Evolutionary conservation across 208 protist species (phyloP).

Genomic region (Trypanosoma platydactyli): DNA sequence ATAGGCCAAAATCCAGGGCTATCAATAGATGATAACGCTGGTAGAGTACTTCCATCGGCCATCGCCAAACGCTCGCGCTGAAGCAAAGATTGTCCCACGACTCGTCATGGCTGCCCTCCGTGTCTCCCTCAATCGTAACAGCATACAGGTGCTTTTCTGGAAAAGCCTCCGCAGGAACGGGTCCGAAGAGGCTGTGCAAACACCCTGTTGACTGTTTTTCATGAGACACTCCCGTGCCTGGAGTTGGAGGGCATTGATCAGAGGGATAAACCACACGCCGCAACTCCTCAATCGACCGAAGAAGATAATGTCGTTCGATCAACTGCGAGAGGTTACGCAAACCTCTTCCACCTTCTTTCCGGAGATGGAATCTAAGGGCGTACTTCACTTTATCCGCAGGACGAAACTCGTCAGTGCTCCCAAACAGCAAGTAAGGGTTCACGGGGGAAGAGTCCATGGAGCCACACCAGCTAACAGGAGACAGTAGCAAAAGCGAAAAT

Average conservation of each 20-base stretch:
- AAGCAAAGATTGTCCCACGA: slow-evolving; percentile 65
- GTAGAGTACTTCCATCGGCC: slow-evolving; percentile 81
- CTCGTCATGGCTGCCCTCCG: slow-evolving; percentile 45
- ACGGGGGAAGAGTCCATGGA: slow-evolving; percentile 74
- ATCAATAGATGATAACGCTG: slow-evolving; percentile 80
- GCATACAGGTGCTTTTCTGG: slow-evolving; percentile 18
- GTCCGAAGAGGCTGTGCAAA: slow-evolving; percentile 2
- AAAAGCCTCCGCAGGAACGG: slow-evolving; percentile 20
- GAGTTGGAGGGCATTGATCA: slow-evolving; percentile 24
- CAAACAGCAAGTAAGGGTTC: slow-evolving; percentile 77
- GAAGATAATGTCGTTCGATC: slow-evolving; percentile 6
- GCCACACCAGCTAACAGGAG: too few species aligned
- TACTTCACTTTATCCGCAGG: slow-evolving; percentile 72
- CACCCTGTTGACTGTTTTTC: slow-evolving; percentile 8
- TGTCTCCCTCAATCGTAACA: slow-evolving; percentile 43
- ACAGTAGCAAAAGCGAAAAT: too few species aligned
- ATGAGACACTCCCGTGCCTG: slow-evolving; percentile 41
- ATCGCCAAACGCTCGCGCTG: slow-evolving; percentile 63
- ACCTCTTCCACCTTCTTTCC: neutral
- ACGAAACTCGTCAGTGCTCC: slow-evolving; percentile 56
- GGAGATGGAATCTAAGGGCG: slow-evolving; percentile 40
- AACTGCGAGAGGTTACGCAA: slow-evolving; percentile 8
- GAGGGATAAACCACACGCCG: slow-evolving; percentile 1
- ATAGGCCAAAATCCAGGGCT: slow-evolving; percentile 71
- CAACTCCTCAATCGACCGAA: slow-evolving; percentile 31